A percentile compares a stretch with the other conserved stretches of the same genome.
These are phyloP conservation scores for Rugonectria rugulosa DNA, from an alignment of 2,329 filamentous ascomycete genomes.

Conservation along the genomic window DNA sequence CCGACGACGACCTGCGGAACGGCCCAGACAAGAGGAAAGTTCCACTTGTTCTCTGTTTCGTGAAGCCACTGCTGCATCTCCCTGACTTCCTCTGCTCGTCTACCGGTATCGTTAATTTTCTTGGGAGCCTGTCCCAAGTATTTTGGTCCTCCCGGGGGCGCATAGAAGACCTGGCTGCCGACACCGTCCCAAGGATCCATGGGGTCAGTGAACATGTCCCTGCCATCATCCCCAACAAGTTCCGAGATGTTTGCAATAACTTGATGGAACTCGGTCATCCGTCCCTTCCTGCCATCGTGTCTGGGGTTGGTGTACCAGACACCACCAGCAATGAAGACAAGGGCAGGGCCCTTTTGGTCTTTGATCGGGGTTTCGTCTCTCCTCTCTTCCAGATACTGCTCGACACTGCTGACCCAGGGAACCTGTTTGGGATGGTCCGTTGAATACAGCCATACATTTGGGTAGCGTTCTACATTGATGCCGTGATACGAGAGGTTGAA, in stretches of 20 bases:
- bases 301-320: conserved; percentile 34
- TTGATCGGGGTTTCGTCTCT: conserved; percentile 20
- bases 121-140: conserved; percentile 31
- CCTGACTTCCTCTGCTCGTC: not conserved
- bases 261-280: conserved; percentile 20
- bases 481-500: conserved; percentile 15
- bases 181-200: conserved; percentile 38
- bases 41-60: conserved; percentile 24
- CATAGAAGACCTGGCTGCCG: conserved; percentile 40
- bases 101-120: conserved; percentile 21
- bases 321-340: conserved; percentile 36
- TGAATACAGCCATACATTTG: conserved; percentile 3
- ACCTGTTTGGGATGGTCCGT: conserved; percentile 30
- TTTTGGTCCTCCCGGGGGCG: conserved; percentile 33
- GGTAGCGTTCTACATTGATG: conserved; percentile 1
- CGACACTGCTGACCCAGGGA: conserved; percentile 30
- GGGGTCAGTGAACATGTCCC: conserved; percentile 26
- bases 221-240: conserved; percentile 24
- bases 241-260: conserved; percentile 32
- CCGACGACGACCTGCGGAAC: conserved; percentile 23
- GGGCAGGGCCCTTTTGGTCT: conserved; percentile 32
- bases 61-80: conserved; percentile 18
- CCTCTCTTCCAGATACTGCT: conserved; percentile 28
- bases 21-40: conserved; percentile 31
- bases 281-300: conserved; percentile 9